Percentiles rank a stretch among this genome's conserved stretches.
Conservation (phyloP, 2,329 filamentous ascomycete genomes). For the Aspergillus proliferans region DNA sequence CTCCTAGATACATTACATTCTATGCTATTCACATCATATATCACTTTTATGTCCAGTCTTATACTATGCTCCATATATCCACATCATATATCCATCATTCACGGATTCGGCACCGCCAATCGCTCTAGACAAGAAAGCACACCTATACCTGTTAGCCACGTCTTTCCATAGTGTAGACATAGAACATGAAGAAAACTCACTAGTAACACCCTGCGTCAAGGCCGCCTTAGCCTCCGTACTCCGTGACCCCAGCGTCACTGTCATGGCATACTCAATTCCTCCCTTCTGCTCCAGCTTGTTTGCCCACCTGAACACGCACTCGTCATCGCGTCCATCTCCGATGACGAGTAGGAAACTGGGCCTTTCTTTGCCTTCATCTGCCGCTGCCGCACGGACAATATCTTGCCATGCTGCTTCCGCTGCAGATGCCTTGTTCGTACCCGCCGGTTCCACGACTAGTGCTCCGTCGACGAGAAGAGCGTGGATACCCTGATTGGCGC, state of each 20-base stretch:
- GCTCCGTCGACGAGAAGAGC: conserved; percentile 74
- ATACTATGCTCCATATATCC: neutral
- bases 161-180: neutral
- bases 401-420: conserved; percentile 65
- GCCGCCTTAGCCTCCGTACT: conserved; percentile 85
- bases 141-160: conserved; percentile 28
- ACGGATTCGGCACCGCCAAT: conserved; percentile 30
- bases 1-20: neutral
- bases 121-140: conserved; percentile 50
- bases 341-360: conserved; percentile 85
- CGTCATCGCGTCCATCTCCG: conserved; percentile 87
- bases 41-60: neutral
- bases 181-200: conserved; percentile 45
- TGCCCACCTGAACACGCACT: conserved; percentile 91
- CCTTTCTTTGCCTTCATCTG: conserved; percentile 26
- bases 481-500: conserved; percentile 73
- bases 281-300: conserved; percentile 62
- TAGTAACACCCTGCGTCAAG: conserved; percentile 84
- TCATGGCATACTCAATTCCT: conserved; percentile 64
- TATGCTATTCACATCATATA: neutral
- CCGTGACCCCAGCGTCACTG: conserved; percentile 76
- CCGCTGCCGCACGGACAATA: conserved; percentile 52
- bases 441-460: conserved; percentile 75
- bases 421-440: conserved; percentile 83
- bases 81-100: conserved; percentile 1